Evolutionary conservation across 148 eudicot genomes (phyloP), one percentile per base, ranked within the genome.

Genomic region (Nepenthes gracilis): DNA sequence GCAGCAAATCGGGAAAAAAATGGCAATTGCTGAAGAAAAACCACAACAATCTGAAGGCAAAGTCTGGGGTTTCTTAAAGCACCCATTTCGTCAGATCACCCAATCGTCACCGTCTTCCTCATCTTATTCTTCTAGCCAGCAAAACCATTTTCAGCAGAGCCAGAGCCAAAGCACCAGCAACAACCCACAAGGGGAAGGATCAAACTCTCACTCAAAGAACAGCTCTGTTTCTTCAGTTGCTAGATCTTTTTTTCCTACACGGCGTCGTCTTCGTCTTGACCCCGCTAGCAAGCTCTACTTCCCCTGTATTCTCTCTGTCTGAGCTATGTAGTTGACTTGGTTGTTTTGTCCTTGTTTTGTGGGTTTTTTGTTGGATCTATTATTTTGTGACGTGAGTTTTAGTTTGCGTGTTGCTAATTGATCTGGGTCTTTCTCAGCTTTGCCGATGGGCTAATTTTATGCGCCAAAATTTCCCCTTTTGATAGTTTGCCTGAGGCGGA

Each of bases 251-350:
- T 77, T 92, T 11, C 97, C 90, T 2, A 75, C 83, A 33, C 80
- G 93, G 11, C 96, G 97, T 47, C 90, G 96, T 70, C 77, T 92
- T 43, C 78, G 89, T 35, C 97, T 92, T 58, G 97, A 92, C 74
- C 97, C 94, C 0, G 15, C 90, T 7, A 78, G 64, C 61, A 92
- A 85, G 82, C 96, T 88, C 53, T 92, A 83, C 69, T 92, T 92
- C 33, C 97, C 97, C 0, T 85, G 97, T 92, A 83, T 38, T 47
- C 68, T 71, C 49, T 37, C 13, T 62, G 53, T 58, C 61, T 67
- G 8, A 1, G 55, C 5, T 72, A 1, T 58, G 13, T 0, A 35
- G 57, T 62, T 55, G 69, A 64, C 4, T 49, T 49, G 12, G 53
- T 5, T 49, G 11, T 49, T 11, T 38, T 56, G 51, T 23, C 53